Base-by-base conservation (phyloP, 2,329 filamentous ascomycete species). In the Colletotrichum kahawae region DNA sequence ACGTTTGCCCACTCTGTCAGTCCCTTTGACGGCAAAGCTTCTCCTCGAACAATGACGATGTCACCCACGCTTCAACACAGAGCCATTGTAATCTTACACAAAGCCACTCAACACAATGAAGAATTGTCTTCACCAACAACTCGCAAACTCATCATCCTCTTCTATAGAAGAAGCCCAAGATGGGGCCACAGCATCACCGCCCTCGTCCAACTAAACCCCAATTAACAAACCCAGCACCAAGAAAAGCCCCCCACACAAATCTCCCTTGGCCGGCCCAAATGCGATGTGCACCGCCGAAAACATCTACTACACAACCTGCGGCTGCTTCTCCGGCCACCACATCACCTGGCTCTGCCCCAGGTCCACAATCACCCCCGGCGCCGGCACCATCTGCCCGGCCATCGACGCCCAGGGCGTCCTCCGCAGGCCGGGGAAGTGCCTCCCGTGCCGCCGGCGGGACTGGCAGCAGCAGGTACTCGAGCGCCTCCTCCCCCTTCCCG, bases 281-380 rank as follows among this genome's bases (percentile, higher is more conserved):
- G 57, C 57, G 27, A 77, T 77, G 76, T 77, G 76, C 36, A 36
- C 65, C 34, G 76, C 70, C 13, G 76, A 77, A 60, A 76, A 76
- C 67, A 38, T 74, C 31, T 74, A 76, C 63, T 71, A 68, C 63
- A 38, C 36, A 24, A n/a, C 34, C 21, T 77, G 76, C 43, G 70
- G 76, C 31, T 77, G 76, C 66, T 77, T 67, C 60, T 38, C 51
- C 7, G 70, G 76, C 24, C 67, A 56, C 18, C 73, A 29, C 48
- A 51, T 77, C 70, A 21, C 43, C 36, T 70, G 51, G 60, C 13
- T 34, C 9, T 77, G 76, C 33, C 56, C 34, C 24, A 64, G 63
- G 24, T 48, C 67, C 29, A 24, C 57, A 29, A 16, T 27, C 31
- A n/a, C 24, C 51, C 29, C 12, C 56, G 56, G 56, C 16, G 56